Evolutionary conservation across 2,329 filamentous ascomycete species (phyloP).

Genomic region (Juglanconis juglandina): DNA sequence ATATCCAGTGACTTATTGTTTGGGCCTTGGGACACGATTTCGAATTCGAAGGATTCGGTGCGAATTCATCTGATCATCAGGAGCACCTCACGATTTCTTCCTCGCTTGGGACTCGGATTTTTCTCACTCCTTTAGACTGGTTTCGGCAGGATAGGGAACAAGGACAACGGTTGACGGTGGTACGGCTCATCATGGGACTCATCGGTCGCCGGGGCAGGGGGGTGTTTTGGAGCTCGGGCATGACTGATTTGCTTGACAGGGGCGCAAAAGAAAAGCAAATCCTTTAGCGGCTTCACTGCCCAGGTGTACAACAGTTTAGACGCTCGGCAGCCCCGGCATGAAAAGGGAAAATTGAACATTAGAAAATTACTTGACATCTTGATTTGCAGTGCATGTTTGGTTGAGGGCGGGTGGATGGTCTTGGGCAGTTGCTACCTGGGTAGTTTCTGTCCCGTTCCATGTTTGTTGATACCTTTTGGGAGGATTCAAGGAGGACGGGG

Average conservation of each 20-base stretch:
- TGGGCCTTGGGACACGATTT: background rate
- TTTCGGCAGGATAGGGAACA: slow-evolving; percentile 2
- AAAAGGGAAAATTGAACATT: background rate
- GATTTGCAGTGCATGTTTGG: background rate
- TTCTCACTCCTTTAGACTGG: slow-evolving; percentile 14
- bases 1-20: background rate
- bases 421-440: no score
- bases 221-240: slow-evolving; percentile 15
- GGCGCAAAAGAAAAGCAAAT: slow-evolving; percentile 7
- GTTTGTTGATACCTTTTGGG: no score
- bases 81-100: background rate
- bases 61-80: slow-evolving; percentile 5
- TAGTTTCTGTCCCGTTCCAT: no score
- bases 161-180: background rate
- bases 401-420: no score
- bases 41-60: slow-evolving; percentile 4
- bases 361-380: background rate
- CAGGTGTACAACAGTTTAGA: slow-evolving; percentile 11
- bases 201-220: background rate
- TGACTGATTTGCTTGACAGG: background rate
- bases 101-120: background rate
- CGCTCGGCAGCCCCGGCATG: background rate
- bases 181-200: background rate
- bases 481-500: no score
- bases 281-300: background rate